Conservation (phyloP, 2,329 filamentous ascomycete species). For the Elsinoe ampelina region DNA sequence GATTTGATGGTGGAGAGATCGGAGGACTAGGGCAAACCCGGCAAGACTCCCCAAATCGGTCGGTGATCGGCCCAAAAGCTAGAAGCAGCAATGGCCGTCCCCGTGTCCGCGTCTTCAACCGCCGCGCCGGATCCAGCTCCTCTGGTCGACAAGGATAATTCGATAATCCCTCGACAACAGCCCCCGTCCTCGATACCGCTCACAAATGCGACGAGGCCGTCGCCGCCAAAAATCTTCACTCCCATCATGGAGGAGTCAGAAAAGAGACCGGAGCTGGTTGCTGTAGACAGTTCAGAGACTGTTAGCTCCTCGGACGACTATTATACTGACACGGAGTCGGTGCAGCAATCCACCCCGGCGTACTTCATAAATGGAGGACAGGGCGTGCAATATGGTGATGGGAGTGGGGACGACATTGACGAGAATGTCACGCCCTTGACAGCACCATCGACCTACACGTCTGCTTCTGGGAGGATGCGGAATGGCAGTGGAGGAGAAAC, state of each 20-base stretch:
- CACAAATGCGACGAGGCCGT: background rate
- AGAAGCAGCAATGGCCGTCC: background rate
- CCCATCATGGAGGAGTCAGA: slow-evolving; percentile 27
- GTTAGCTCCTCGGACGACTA: slow-evolving; percentile 21
- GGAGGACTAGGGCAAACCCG: too few relatives aligned
- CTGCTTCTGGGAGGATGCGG: slow-evolving; percentile 9
- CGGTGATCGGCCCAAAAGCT: too few relatives aligned
- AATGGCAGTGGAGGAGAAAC: slow-evolving; percentile 16
- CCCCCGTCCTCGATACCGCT: background rate
- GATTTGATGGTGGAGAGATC: background rate
- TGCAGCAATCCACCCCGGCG: slow-evolving; percentile 3
- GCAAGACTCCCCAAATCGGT: too few relatives aligned
- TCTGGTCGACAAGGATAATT: background rate
- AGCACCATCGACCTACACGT: slow-evolving; percentile 23
- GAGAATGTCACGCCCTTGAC: slow-evolving; percentile 23
- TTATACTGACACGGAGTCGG: slow-evolving; percentile 15
- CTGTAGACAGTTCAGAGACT: slow-evolving; percentile 26
- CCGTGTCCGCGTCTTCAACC: background rate
- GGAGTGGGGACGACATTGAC: slow-evolving; percentile 14
- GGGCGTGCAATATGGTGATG: slow-evolving; percentile 13
- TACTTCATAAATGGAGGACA: slow-evolving; percentile 9
- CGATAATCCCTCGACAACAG: background rate
- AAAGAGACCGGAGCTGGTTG: slow-evolving; percentile 23
- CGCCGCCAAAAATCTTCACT: slow-evolving; percentile 11
- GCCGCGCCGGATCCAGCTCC: background rate